These are phyloP conservation scores for Waitea zeae DNA, from an alignment of 1,284 basidiomycete genomes.

Conservation along the genomic window DNA sequence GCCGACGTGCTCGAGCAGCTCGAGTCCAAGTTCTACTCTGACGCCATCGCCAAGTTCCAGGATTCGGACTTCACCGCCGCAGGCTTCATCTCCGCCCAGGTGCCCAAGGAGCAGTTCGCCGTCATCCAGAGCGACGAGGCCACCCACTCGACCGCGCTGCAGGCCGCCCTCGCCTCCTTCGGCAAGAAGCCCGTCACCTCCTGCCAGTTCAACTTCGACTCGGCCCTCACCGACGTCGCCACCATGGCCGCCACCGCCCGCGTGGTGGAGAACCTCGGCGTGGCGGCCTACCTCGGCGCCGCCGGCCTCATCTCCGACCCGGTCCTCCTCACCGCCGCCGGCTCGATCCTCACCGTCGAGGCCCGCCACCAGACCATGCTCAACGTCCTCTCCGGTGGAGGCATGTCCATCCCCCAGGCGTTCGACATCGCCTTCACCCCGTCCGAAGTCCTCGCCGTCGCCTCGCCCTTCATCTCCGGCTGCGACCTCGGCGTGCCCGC, in stretches of 20 bases:
- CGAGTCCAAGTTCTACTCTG: slow-evolving; percentile 51
- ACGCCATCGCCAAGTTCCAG: slow-evolving; percentile 52
- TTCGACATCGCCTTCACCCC: slow-evolving; percentile 61
- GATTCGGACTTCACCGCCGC: slow-evolving; percentile 46
- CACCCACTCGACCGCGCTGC: slow-evolving; percentile 27
- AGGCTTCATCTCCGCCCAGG: slow-evolving; percentile 40
- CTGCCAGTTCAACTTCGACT: slow-evolving; percentile 57
- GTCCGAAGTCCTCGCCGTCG: slow-evolving; percentile 56
- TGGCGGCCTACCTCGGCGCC: slow-evolving; percentile 66
- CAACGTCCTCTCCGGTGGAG: slow-evolving; percentile 44
- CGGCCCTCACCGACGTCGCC: slow-evolving; percentile 43
- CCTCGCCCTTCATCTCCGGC: slow-evolving; percentile 53
- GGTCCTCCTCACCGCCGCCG: slow-evolving; percentile 50
- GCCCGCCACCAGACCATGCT: slow-evolving; percentile 68
- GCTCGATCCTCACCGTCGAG: slow-evolving; percentile 66
- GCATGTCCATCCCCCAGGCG: slow-evolving; percentile 40
- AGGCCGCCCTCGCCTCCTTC: slow-evolving; percentile 31
- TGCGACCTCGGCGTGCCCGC: slow-evolving; percentile 47
- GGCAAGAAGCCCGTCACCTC: slow-evolving; percentile 33
- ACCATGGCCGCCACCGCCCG: slow-evolving; percentile 65
- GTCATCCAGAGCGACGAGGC: slow-evolving; percentile 47
- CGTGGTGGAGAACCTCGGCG: slow-evolving; percentile 66
- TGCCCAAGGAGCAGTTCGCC: slow-evolving; percentile 45
- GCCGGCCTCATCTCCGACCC: slow-evolving; percentile 47
- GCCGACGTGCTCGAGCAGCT: slow-evolving; percentile 60